A percentile compares a stretch with the other conserved stretches of the same genome.
Evolutionary conservation across 2,329 filamentous ascomycete genomes (phyloP).

Genomic region (Cladophialophora yegresii): DNA sequence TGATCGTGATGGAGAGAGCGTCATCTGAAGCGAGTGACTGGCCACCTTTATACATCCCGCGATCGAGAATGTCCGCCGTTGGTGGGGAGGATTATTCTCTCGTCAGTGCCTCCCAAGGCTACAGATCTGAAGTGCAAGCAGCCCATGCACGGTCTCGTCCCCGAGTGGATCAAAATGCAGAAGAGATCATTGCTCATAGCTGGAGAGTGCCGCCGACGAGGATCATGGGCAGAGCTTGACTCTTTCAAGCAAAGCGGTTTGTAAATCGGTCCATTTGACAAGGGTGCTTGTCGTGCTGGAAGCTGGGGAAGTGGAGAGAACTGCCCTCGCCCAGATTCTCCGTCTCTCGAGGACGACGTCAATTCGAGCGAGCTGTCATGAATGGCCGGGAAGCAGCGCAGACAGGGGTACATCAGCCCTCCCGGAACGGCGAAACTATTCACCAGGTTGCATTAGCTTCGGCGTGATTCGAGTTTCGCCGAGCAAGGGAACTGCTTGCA

Average conservation of each 20-base stretch:
- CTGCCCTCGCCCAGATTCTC: neutral
- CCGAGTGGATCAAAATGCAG: conserved; percentile 5
- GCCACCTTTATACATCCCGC: conserved; percentile 13
- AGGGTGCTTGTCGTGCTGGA: neutral
- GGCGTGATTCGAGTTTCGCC: conserved; percentile 20
- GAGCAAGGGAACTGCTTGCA: neutral
- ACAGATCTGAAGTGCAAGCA: neutral
- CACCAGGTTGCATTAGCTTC: conserved; percentile 10
- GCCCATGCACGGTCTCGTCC: neutral
- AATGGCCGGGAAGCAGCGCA: conserved; percentile 16
- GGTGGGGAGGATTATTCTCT: conserved; percentile 2
- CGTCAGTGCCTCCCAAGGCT: conserved; percentile 1
- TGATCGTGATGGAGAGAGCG: conserved; percentile 13
- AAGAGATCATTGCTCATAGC: neutral
- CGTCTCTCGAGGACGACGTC: conserved; percentile 3
- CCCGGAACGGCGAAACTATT: conserved; percentile 30
- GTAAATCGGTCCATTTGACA: conserved; percentile 5
- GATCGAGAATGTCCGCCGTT: conserved; percentile 5
- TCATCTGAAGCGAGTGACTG: conserved; percentile 3
- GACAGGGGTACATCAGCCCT: conserved; percentile 10
- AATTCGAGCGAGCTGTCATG: conserved; percentile 25
- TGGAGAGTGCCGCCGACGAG: conserved; percentile 21
- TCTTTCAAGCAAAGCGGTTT: neutral
- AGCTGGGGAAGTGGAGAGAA: conserved; percentile 11
- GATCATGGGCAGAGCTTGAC: conserved; percentile 9